Evolutionary conservation across 371 early-diverging fungal species (phyloP).

Genomic region (Circinella minor): DNA sequence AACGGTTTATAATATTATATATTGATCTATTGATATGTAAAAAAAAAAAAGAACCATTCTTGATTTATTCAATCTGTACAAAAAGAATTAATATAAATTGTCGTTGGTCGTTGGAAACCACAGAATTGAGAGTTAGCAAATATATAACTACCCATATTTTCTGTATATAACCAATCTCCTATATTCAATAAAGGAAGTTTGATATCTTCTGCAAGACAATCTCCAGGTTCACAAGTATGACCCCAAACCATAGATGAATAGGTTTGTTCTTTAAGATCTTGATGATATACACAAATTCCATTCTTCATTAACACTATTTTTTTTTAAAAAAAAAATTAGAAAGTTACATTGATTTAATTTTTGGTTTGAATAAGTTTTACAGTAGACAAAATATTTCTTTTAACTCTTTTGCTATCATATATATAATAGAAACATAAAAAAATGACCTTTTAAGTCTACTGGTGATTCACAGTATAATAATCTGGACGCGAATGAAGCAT

Average conservation of each 20-base stretch:
- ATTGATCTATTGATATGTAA: too few species aligned
- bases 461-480: background rate
- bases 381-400: too few species aligned
- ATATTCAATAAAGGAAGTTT: conserved; percentile 83
- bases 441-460: too few species aligned
- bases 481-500: background rate
- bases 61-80: too few species aligned
- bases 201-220: conserved; percentile 79
- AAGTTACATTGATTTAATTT: too few species aligned
- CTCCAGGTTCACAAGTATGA: conserved; percentile 97
- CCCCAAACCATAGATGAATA: conserved; percentile 90
- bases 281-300: conserved; percentile 12
- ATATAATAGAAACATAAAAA: too few species aligned
- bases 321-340: too few species aligned
- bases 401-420: too few species aligned
- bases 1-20: too few species aligned
- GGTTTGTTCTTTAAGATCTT: conserved; percentile 15
- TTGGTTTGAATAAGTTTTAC: too few species aligned
- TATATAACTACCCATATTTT: conserved; percentile 97
- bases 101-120: conserved; percentile 63
- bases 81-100: background rate
- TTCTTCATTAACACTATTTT: conserved; percentile 22
- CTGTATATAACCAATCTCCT: conserved; percentile 96
- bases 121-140: conserved; percentile 86
- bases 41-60: too few species aligned